Percentiles rank a stretch among this genome's conserved stretches.
Conservation (phyloP, 1,284 basidiomycete species). For the Boletus hoseneyae region DNA sequence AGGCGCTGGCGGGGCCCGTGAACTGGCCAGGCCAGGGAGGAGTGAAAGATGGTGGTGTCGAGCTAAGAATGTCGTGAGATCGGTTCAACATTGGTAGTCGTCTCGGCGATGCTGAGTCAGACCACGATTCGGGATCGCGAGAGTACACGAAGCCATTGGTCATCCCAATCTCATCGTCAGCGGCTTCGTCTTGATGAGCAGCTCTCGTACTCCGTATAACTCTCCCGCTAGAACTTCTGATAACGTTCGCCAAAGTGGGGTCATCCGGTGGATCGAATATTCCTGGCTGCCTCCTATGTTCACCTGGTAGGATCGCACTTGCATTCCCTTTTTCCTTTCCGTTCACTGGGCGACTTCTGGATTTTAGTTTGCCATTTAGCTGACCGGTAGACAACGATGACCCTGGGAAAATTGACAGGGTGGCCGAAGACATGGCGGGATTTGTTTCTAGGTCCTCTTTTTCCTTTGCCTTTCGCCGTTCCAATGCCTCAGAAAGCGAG, state of each 20-base stretch:
- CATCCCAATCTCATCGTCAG: constrained; percentile 17
- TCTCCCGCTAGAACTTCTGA: constrained; percentile 34
- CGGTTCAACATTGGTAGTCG: constrained; percentile 15
- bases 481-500: constrained; percentile 54
- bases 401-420: constrained; percentile 21
- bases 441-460: constrained; percentile 56
- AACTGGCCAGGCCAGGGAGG: constrained; percentile 40
- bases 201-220: constrained; percentile 34
- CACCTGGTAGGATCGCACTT: constrained; percentile 26
- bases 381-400: constrained; percentile 18
- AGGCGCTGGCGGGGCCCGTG: constrained; percentile 46
- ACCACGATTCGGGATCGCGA: constrained; percentile 27
- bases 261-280: constrained; percentile 26
- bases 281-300: constrained; percentile 25
- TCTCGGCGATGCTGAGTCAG: constrained; percentile 28
- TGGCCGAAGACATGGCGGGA: constrained; percentile 47
- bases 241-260: constrained; percentile 9
- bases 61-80: constrained; percentile 26
- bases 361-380: constrained; percentile 38
- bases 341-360: constrained; percentile 36
- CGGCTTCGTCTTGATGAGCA: constrained; percentile 26
- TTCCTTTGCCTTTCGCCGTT: constrained; percentile 52
- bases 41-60: constrained; percentile 27
- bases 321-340: constrained; percentile 41
- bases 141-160: constrained; percentile 25